Conservation (phyloP, 108 stramenopile species). For the Fragilariopsis cylindrus region DNA sequence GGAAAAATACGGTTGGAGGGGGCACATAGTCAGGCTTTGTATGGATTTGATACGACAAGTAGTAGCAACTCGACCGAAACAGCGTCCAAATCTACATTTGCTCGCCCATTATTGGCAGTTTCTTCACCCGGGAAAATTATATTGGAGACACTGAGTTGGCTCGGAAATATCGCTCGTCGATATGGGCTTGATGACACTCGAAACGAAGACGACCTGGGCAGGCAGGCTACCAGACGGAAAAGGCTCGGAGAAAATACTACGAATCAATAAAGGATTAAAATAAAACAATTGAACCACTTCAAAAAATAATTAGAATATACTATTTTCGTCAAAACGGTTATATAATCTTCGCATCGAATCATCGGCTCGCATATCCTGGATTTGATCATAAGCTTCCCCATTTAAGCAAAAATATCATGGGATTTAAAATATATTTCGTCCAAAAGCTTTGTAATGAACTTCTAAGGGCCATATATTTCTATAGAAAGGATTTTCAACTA, state of each 20-base stretch:
- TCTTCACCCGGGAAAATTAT: slow-evolving; percentile 57
- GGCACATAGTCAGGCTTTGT: slow-evolving; percentile 75
- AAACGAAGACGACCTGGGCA: slow-evolving; percentile 45
- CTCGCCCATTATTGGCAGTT: slow-evolving; percentile 62
- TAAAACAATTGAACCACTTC: no score
- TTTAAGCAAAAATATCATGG: no score
- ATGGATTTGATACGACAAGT: slow-evolving; percentile 51
- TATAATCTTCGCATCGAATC: no score
- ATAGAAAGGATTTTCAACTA: no score
- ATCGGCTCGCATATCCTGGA: no score
- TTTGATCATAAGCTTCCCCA: no score
- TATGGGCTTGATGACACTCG: slow-evolving; percentile 76
- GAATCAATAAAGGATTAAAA: not conserved
- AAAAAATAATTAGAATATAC: no score
- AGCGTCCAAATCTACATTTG: slow-evolving; percentile 13
- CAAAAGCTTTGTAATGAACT: no score
- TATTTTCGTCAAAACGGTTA: no score
- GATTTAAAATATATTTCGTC: no score
- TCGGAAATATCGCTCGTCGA: slow-evolving; percentile 84
- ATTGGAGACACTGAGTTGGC: slow-evolving; percentile 83
- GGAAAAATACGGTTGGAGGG: slow-evolving; percentile 85
- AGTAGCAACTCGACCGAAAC: not conserved
- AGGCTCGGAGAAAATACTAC: slow-evolving; percentile 4
- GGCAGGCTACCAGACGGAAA: slow-evolving; percentile 57
- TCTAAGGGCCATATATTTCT: no score